These are phyloP conservation scores for Alternaria brassicae DNA, from an alignment of 2,329 filamentous ascomycete genomes.

Conservation along the genomic window DNA sequence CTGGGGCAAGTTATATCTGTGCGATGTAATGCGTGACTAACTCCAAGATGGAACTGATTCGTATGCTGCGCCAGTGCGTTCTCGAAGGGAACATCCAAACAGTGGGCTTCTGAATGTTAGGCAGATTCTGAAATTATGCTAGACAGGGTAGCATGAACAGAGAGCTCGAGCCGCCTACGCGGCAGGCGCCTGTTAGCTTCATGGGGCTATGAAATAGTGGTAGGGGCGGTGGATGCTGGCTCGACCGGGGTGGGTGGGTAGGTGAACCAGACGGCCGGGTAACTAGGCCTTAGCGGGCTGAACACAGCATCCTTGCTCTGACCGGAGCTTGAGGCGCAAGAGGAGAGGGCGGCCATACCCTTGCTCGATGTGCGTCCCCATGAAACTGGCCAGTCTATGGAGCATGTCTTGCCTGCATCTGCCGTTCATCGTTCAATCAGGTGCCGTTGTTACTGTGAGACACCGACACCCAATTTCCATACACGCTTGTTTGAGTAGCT, in stretches of 20 bases:
- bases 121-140: conserved; percentile 49
- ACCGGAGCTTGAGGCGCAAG: conserved; percentile 40
- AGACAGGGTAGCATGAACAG: conserved; percentile 34
- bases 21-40: conserved; percentile 29
- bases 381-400: conserved; percentile 13
- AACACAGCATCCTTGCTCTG: conserved; percentile 34
- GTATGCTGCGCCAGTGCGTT: conserved; percentile 47
- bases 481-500: conserved; percentile 21
- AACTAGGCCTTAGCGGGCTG: conserved; percentile 43
- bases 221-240: conserved; percentile 25
- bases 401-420: conserved; percentile 21
- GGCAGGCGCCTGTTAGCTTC: conserved; percentile 48
- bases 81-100: conserved; percentile 34
- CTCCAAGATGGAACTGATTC: conserved; percentile 32
- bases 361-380: conserved; percentile 22
- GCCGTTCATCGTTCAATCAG: conserved; percentile 25
- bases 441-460: conserved; percentile 26
- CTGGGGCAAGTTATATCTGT: conserved; percentile 42
- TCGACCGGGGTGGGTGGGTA: conserved; percentile 25
- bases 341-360: conserved; percentile 29
- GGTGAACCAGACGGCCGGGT: conserved; percentile 40
- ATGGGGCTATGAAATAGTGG: conserved; percentile 34
- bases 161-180: conserved; percentile 42
- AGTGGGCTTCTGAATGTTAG: conserved; percentile 45
- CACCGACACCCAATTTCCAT: conserved; percentile 27